Base-by-base conservation (phyloP, 2,329 filamentous ascomycete genomes). In the Aspergillus glaucus region DNA sequence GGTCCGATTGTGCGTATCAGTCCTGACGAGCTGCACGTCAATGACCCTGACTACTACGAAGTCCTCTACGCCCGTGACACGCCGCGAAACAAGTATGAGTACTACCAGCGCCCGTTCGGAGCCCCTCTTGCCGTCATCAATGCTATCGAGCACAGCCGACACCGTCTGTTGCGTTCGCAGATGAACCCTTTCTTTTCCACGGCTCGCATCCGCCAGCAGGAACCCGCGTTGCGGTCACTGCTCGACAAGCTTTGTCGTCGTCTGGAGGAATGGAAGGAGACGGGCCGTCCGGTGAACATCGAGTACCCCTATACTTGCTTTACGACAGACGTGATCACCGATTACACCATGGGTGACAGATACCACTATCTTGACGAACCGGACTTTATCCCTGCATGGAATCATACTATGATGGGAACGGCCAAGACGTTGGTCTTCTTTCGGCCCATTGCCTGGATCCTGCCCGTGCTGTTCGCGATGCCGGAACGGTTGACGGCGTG, bases 301-400 rank as follows among this genome's bases (percentile, higher is more conserved):
- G 55, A 63, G 32, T 51, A 63, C 48, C 60, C 68, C 0, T 72
- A 70, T 44, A 68, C 65, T 19, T 71, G 70, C 17, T 62, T 71
- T 42, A 70, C 70, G 2, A 72, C 72, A 28, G 74, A 76, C 28
- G 67, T 75, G 41, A 72, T 77, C 53, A 73, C 71, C 50, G 64
- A 72, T 46, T 75, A 74, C 50, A 60, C 60, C n/a, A 60, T 67
- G 56, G 59, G 60, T n/a, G 46, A 56, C 12, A 56, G 55, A 1
- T 66, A 60, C 40, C 52, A 62, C 46, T 67, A 64, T 54, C 56
- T 68, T 7, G 63, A 67, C 22, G 54, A 57, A 6, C 55, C 61
- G 1, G 62, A 65, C 32, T 67, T 64, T 21, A 51, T 55, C 14
- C 62, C 62, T 4, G 54, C 59, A 24, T 68, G 64, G 64, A 55